A percentile compares a stretch with the other conserved stretches of the same genome.
These are phyloP conservation scores for Penicillium antarcticum DNA, from an alignment of 495 filamentous ascomycete genomes.

Conservation along the genomic window DNA sequence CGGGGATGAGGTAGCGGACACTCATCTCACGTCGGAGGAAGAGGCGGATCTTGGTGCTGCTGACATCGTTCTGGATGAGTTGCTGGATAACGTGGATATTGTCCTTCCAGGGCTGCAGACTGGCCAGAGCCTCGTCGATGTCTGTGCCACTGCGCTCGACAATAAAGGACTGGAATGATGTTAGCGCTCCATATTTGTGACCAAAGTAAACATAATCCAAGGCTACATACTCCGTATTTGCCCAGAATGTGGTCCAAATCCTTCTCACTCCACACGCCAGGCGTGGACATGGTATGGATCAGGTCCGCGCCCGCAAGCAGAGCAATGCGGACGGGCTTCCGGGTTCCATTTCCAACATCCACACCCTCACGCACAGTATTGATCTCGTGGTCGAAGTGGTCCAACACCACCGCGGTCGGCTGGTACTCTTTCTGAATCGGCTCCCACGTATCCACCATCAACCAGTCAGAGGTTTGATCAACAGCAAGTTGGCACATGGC, in stretches of 20 bases:
- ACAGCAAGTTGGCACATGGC: constrained; percentile 78
- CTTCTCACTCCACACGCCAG: constrained; percentile 72
- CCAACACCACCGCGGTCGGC: constrained; percentile 82
- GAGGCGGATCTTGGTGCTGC: constrained; percentile 81
- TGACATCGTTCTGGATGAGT: constrained; percentile 86
- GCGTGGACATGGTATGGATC: constrained; percentile 79
- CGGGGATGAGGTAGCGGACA: constrained; percentile 62
- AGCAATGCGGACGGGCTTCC: constrained; percentile 62
- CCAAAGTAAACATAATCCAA: neutral
- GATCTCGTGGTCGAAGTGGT: constrained; percentile 87
- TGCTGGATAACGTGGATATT: constrained; percentile 89
- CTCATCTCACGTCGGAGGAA: constrained; percentile 82
- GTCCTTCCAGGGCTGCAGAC: constrained; percentile 65
- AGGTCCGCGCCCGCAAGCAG: constrained; percentile 81
- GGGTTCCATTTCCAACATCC: constrained; percentile 57
- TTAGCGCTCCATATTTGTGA: neutral
- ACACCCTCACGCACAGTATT: constrained; percentile 75
- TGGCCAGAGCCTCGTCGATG: constrained; percentile 75
- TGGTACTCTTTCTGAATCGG: constrained; percentile 74
- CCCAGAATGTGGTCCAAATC: constrained; percentile 89
- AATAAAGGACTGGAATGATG: constrained; percentile 62
- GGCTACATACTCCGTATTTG: constrained; percentile 59
- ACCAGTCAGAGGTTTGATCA: constrained; percentile 68
- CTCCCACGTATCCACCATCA: constrained; percentile 86
- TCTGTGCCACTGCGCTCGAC: constrained; percentile 89